A percentile compares a stretch with the other conserved stretches of the same genome.
Evolutionary conservation across 1,139 yeast species (phyloP).

Genomic region (Hemisphaericaspora subhashii): DNA sequence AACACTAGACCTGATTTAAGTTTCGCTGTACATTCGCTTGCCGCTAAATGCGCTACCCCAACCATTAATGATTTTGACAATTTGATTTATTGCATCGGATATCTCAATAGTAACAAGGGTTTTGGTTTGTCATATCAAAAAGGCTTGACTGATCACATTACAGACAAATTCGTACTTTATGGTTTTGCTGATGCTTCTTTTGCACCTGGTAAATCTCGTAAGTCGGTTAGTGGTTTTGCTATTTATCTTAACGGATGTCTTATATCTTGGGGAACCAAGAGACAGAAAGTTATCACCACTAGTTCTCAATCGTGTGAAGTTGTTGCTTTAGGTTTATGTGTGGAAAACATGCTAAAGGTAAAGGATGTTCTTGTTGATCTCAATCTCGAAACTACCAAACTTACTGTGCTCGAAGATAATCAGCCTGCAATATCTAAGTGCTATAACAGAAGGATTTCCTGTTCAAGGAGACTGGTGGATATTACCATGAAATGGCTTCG

Average conservation of each 20-base stretch:
- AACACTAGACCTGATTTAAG: constrained; percentile 6
- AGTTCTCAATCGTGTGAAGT: neutral
- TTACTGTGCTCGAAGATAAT: neutral
- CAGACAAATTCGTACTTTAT: neutral
- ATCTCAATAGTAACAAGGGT: neutral
- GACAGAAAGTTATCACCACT: neutral
- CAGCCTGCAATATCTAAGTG: neutral
- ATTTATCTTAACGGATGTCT: constrained; percentile 6
- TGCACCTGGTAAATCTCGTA: neutral
- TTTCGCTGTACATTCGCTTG: constrained; percentile 1
- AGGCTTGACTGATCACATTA: neutral
- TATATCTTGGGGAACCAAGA: constrained; percentile 3
- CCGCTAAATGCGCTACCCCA: constrained; percentile 2
- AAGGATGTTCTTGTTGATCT: neutral
- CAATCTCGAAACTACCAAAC: neutral
- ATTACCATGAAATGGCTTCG: neutral
- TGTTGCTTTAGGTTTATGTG: neutral
- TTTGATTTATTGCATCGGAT: constrained; percentile 1
- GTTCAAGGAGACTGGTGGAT: neutral
- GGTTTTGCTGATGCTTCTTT: neutral
- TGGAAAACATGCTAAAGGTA: neutral
- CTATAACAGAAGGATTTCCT: neutral
- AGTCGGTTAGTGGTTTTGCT: constrained; percentile 1
- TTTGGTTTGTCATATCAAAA: neutral
- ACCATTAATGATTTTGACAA: neutral